Evolutionary conservation across 192 early-diverging fungal species (phyloP).

Genomic region (Coemansia sp.): DNA sequence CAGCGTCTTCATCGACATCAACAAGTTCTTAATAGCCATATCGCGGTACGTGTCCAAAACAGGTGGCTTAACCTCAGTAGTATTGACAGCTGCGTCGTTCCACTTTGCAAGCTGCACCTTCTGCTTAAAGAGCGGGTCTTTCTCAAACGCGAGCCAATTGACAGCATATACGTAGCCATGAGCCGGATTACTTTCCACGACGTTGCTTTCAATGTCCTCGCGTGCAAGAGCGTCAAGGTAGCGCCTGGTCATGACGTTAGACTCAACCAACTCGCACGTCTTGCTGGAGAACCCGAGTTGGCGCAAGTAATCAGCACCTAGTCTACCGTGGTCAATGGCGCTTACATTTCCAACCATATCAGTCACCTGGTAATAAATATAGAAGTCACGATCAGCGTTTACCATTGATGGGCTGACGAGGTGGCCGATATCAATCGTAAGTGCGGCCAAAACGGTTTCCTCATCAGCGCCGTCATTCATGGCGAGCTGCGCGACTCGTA

Average conservation of each 20-base stretch:
- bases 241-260: conserved; percentile 63
- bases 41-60: conserved; percentile 50
- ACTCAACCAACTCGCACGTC: conserved; percentile 58
- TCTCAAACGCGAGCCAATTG: too few relatives aligned
- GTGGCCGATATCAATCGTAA: conserved; percentile 49
- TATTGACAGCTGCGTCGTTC: conserved; percentile 60
- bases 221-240: too few relatives aligned
- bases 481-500: too few relatives aligned
- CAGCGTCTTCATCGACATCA: too few relatives aligned
- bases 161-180: too few relatives aligned
- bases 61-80: conserved; percentile 53
- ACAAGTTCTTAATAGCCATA: conserved; percentile 51
- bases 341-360: conserved; percentile 39
- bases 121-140: conserved; percentile 58
- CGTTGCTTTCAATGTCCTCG: too few relatives aligned
- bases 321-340: too few relatives aligned
- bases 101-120: conserved; percentile 62
- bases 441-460: too few relatives aligned
- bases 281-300: conserved; percentile 61
- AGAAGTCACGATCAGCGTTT: too few relatives aligned
- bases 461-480: too few relatives aligned
- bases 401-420: conserved; percentile 41
- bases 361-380: too few relatives aligned
- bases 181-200: too few relatives aligned
- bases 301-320: conserved; percentile 53